A percentile compares a stretch with the other conserved stretches of the same genome.
Conservation (phyloP, 352 stramenopile species). For the Thalassiosira allenii region DNA sequence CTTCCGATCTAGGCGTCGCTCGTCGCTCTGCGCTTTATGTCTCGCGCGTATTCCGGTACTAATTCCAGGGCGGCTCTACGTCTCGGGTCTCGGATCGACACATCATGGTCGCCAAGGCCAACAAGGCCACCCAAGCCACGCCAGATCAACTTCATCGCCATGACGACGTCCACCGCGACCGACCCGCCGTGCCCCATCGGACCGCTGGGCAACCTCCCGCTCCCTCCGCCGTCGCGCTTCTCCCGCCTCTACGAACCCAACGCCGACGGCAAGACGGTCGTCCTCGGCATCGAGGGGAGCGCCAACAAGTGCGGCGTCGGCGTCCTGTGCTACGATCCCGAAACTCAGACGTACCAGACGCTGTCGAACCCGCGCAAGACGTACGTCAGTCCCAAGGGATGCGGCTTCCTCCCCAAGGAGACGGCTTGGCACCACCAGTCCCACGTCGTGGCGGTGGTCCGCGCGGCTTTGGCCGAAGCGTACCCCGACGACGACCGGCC, state of each 20-base stretch:
- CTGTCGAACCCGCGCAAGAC: conserved; percentile 99
- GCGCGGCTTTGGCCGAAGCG: conserved; percentile 93
- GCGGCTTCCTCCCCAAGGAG: conserved; percentile 98
- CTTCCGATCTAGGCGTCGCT: too few species aligned
- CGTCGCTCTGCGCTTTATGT: too few species aligned
- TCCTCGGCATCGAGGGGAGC: conserved; percentile 98
- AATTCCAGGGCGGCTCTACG: too few species aligned
- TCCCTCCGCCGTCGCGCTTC: conserved; percentile 49
- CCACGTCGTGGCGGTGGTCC: conserved; percentile 93
- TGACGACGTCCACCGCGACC: conserved; percentile 55
- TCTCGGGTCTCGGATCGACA: too few species aligned
- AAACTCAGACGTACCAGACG: conserved; percentile 88
- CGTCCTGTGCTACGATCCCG: conserved; percentile 73
- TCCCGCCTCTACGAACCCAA: conserved; percentile 53
- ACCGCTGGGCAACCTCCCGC: conserved; percentile 71
- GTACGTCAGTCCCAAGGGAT: conserved; percentile 96
- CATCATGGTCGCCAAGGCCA: too few species aligned
- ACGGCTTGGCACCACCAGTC: conserved; percentile 99
- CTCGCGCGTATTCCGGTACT: too few species aligned
- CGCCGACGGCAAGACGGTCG: conserved; percentile 83
- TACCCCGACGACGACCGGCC: conserved; percentile 89
- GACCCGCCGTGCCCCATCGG: conserved; percentile 69
- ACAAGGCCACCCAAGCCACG: too few species aligned
- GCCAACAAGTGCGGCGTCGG: conserved; percentile 97
- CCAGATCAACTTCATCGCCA: too few species aligned